These are phyloP conservation scores for Artomyces pyxidatus DNA, from an alignment of 768 basidiomycete genomes.

Conservation along the genomic window DNA sequence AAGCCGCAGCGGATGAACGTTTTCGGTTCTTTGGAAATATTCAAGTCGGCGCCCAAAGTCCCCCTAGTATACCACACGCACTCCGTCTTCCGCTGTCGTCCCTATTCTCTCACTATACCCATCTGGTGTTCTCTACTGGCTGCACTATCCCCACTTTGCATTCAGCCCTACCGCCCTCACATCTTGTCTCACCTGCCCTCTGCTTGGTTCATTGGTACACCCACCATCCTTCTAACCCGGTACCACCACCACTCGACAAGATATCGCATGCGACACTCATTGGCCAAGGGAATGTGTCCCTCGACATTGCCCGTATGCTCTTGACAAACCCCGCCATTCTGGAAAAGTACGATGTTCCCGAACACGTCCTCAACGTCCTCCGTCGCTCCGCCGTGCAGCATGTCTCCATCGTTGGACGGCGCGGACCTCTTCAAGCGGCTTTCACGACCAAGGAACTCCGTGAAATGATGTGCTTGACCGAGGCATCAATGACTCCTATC, in stretches of 20 bases:
- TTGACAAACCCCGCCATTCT: constrained; percentile 62
- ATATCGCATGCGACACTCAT: constrained; percentile 72
- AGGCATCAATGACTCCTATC: constrained; percentile 62
- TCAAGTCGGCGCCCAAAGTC: constrained; percentile 35
- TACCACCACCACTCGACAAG: constrained; percentile 57
- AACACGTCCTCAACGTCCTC: constrained; percentile 62
- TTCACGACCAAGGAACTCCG: constrained; percentile 92
- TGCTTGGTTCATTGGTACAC: constrained; percentile 96
- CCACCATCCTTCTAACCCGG: constrained; percentile 64
- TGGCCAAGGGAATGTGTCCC: constrained; percentile 91
- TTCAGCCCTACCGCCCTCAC: constrained; percentile 39
- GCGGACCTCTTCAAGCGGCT: constrained; percentile 83
- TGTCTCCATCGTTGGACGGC: constrained; percentile 76
- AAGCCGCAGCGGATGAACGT: constrained; percentile 66
- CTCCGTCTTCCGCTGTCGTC: constrained; percentile 50
- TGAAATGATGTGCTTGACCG: constrained; percentile 61
- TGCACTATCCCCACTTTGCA: constrained; percentile 62
- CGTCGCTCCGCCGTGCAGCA: constrained; percentile 54
- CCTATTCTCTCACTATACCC: constrained; percentile 68
- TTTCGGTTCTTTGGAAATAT: constrained; percentile 92
- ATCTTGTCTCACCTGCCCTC: constrained; percentile 61
- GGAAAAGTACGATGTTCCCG: constrained; percentile 69
- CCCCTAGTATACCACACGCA: constrained; percentile 41
- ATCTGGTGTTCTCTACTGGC: constrained; percentile 82
- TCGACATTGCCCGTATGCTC: constrained; percentile 88